Base-by-base conservation (phyloP, 768 basidiomycete genomes). In the Rhizopogon vinicolor region DNA sequence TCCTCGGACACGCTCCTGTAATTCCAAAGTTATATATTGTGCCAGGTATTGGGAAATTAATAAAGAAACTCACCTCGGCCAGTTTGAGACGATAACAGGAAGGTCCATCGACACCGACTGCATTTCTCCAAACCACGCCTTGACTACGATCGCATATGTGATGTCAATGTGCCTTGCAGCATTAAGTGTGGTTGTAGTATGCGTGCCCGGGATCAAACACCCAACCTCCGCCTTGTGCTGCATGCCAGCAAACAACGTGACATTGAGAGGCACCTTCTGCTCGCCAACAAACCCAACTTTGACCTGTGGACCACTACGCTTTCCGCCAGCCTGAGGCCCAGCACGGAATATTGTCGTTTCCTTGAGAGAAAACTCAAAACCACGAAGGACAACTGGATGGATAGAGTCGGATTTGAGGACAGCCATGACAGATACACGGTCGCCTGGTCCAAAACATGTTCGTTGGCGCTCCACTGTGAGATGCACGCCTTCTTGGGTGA, bases 111-210 rank as follows among this genome's bases (percentile, higher is more conserved):
- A 73, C 13, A 92, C 63, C 35, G 83, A 81, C 46, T 80, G 73
- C 5, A 83, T 83, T 5, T 81, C 80, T 40, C 86, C 89, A 72
- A 91, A 80, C 48, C 89, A 77, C 1, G 91, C 92, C 68, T 85
- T 90, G 52, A 93, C 85, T 35, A 76, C 77, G 42, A 95, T 74
- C 46, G 81, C 78, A 69, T 95, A 96, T 0, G 82, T 87, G 45
- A 96, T 86, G 64, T 95, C 92, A 53, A 96, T 87, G 65, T 92
- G 87, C 56, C 90, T 74, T 12, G 91, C 93, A 9, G 87, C 80
- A 54, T 85, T 91, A 60, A 94, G 74, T 9, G 93, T 88, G 28
- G 91, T 86, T 7, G 90, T 86, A 12, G 87, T 88, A 62, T 93
- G 89, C 25, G 84, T 82, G 7, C 79, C 74, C 0, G 87, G 85